Percentiles rank a stretch among this genome's conserved stretches.
Conservation (phyloP, 345 rosid species). For the Brassica incana region DNA sequence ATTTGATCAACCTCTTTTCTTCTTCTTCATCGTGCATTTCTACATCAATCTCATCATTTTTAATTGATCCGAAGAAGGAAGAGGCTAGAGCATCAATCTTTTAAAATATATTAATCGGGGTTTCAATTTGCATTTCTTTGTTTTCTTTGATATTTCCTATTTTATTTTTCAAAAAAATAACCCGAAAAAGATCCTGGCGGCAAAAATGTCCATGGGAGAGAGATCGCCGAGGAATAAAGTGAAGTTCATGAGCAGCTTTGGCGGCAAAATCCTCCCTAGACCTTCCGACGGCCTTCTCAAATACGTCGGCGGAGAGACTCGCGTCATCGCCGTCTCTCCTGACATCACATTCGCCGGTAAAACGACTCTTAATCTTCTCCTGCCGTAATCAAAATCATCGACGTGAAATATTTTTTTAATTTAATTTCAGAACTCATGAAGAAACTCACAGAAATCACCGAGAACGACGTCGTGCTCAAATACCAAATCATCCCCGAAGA, state of each 20-base stretch:
- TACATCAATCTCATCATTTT: constrained; percentile 1
- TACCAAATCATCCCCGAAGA: constrained; percentile 73
- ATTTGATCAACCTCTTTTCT: constrained; percentile 30
- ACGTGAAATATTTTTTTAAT: neutral
- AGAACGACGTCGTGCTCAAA: constrained; percentile 69
- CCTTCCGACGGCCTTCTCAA: constrained; percentile 68
- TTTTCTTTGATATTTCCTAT: neutral
- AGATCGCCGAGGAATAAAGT: constrained; percentile 37
- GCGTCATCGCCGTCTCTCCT: constrained; percentile 64
- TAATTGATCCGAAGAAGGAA: constrained; percentile 25
- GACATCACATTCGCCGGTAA: constrained; percentile 64
- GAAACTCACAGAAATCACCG: constrained; percentile 57
- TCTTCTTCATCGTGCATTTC: constrained; percentile 24
- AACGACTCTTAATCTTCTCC: neutral
- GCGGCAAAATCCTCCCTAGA: constrained; percentile 83
- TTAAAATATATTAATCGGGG: neutral
- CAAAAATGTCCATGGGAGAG: constrained; percentile 24
- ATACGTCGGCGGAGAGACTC: constrained; percentile 95
- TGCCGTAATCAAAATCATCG: neutral
- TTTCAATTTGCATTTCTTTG: constrained; percentile 22
- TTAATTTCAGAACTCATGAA: constrained; percentile 58
- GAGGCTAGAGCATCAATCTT: constrained; percentile 17
- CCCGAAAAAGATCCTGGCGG: neutral
- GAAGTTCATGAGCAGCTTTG: constrained; percentile 81
- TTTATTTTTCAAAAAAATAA: neutral